These are phyloP conservation scores for Erysimum cheiranthoides DNA, from an alignment of 345 rosid genomes.

Conservation along the genomic window DNA sequence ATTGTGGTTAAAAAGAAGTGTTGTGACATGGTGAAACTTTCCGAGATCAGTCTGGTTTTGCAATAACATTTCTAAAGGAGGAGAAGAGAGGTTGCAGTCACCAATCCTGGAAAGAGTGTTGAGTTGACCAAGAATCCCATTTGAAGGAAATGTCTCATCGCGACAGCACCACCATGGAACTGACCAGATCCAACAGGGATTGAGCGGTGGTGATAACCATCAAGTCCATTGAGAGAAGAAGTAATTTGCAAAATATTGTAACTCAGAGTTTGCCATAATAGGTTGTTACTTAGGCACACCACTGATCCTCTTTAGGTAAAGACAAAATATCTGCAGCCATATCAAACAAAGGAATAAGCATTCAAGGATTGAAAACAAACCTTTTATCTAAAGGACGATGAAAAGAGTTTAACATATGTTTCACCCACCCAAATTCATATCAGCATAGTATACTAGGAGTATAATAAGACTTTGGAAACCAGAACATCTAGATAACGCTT, in stretches of 20 bases:
- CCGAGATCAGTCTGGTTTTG: slow-evolving; percentile 47
- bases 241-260: slow-evolving; percentile 64
- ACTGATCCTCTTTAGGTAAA: slow-evolving; percentile 75
- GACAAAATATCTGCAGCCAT: slow-evolving; percentile 73
- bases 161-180: slow-evolving; percentile 54
- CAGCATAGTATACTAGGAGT: too few relatives aligned
- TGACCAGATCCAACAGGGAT: slow-evolving; percentile 51
- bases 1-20: slow-evolving; percentile 46
- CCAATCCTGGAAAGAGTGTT: slow-evolving; percentile 69
- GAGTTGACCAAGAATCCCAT: slow-evolving; percentile 71
- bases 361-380: background rate
- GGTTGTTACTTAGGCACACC: slow-evolving; percentile 70
- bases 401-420: too few relatives aligned
- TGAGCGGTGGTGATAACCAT: slow-evolving; percentile 56
- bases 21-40: slow-evolving; percentile 55
- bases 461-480: too few relatives aligned
- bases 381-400: too few relatives aligned
- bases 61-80: slow-evolving; percentile 60
- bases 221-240: slow-evolving; percentile 60
- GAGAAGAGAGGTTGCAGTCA: slow-evolving; percentile 57
- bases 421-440: too few relatives aligned
- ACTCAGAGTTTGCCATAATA: slow-evolving; percentile 62
- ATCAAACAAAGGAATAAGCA: slow-evolving; percentile 31
- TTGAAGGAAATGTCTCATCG: slow-evolving; percentile 59
- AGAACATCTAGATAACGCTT: too few relatives aligned